These are phyloP conservation scores for Marasmius fiardii DNA, from an alignment of 1,284 basidiomycete species.

Conservation along the genomic window DNA sequence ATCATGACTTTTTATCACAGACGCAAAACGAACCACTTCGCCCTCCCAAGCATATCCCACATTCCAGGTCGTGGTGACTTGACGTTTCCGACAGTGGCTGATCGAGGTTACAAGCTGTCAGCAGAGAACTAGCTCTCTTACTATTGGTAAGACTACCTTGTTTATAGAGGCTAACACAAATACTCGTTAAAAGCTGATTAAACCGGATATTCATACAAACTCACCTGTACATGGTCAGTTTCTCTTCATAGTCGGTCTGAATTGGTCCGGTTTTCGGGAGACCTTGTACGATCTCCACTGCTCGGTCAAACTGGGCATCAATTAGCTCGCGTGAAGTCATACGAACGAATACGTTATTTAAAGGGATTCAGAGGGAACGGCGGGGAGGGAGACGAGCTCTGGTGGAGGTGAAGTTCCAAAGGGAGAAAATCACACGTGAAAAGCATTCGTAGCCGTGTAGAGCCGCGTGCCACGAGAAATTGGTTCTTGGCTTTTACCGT, in stretches of 20 bases:
- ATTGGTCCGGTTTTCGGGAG: constrained; percentile 94
- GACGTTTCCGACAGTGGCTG: constrained; percentile 90
- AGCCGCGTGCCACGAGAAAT: no score
- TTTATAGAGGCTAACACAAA: constrained; percentile 71
- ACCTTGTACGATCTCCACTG: constrained; percentile 90
- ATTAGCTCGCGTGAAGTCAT: constrained; percentile 66
- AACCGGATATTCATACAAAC: not conserved
- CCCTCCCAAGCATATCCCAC: constrained; percentile 90
- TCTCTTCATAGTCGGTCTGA: constrained; percentile 96
- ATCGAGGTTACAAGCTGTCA: constrained; percentile 6
- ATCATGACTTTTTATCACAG: not conserved
- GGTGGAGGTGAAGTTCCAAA: not conserved
- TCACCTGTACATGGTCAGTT: constrained; percentile 90
- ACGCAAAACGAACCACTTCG: constrained; percentile 74
- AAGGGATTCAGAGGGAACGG: not conserved
- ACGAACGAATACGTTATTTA: not conserved
- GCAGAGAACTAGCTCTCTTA: constrained; percentile 12
- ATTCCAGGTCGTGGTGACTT: constrained; percentile 78
- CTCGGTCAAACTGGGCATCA: constrained; percentile 86
- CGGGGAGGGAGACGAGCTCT: not conserved
- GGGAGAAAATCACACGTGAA: constrained; percentile 14
- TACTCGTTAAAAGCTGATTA: constrained; percentile 1
- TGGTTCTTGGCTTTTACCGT: no score
- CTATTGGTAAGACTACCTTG: constrained; percentile 58
- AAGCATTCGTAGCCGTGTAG: not conserved